These are phyloP conservation scores for Rubroshorea leprosula DNA, from an alignment of 345 rosid species.

Conservation along the genomic window DNA sequence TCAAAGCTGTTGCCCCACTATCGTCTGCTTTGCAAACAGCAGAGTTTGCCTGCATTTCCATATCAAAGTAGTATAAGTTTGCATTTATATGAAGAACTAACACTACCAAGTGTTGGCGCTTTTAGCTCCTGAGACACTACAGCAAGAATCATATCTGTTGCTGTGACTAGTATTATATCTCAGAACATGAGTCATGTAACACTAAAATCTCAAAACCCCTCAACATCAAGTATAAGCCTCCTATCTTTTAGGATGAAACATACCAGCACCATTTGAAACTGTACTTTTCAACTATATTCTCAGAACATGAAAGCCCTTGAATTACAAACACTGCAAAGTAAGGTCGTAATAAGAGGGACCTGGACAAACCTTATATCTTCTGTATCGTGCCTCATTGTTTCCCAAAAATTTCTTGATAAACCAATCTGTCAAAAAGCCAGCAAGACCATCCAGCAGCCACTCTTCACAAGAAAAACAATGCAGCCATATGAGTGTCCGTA, in stretches of 20 bases:
- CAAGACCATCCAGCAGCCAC: constrained; percentile 97
- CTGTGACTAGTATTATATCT: background rate
- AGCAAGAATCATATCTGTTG: background rate
- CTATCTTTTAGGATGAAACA: background rate
- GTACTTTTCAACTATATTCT: background rate
- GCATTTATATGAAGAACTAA: background rate
- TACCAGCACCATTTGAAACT: background rate
- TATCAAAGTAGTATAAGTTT: constrained; percentile 5
- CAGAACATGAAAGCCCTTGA: background rate
- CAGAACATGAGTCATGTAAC: background rate
- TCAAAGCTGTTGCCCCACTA: constrained; percentile 75
- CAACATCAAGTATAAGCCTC: background rate
- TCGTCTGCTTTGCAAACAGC: constrained; percentile 94
- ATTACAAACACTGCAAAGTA: background rate
- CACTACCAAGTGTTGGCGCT: background rate
- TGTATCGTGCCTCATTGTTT: constrained; percentile 88
- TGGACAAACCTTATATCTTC: constrained; percentile 79
- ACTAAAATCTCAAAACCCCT: background rate
- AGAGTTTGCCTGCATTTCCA: constrained; percentile 69
- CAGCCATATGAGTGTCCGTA: constrained; percentile 8
- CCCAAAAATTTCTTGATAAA: constrained; percentile 89
- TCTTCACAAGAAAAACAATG: constrained; percentile 42
- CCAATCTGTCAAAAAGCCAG: constrained; percentile 86
- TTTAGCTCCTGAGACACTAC: background rate
- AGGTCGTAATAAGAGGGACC: background rate